Base-by-base conservation (phyloP, 306 rosid species). In the Sindora glabra region DNA sequence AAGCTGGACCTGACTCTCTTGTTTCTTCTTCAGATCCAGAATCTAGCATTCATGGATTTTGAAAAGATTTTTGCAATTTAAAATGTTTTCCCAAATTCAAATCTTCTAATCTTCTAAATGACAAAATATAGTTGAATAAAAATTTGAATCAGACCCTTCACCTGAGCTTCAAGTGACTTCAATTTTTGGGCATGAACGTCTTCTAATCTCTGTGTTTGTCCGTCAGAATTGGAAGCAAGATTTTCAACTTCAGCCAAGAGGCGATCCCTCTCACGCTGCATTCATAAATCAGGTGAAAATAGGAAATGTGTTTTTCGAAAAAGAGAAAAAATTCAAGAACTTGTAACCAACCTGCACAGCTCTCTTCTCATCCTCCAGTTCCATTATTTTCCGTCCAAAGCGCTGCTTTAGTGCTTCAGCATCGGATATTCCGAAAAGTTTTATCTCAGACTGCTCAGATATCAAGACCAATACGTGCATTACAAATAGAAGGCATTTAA, bases 1-100 rank as follows among this genome's bases (percentile, higher is more conserved):
- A 68, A 94, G 95, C 63, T 84, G 99, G 51, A 94, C 99, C 81
- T 94, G 99, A 73, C 79, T 86, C 80, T 94, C 99, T 73, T 94
- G 99, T 75, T 89, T 94, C 86, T 86, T 94, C 89, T 86, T 94
- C 65, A 94, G 89, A 79, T 94, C 97, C 60, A 73, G 69, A 77
- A 94, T 94, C 99, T 94, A 76, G 59, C 25, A 58, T 11, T 51
- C 46, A 68, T 46, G 56, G 58, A 56, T 71, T 65, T 78, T 39
- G 49, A 26, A 54, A 73, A 63, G 15, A 66, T 51, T 36, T 56
- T 48, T 50, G 45, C 17, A 64, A 58, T 42, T 58, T 49, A 67
- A 50, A 47, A 62, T 70, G 36, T 36, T 61, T 41, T 41, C 64
- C 39, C 30, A 57, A n/a, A n/a, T n/a, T n/a, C n/a, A n/a, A n/a